Percentiles rank a stretch among this genome's conserved stretches.
Evolutionary conservation across 306 rosid species (phyloP).

Genomic region (Malus asiatica): DNA sequence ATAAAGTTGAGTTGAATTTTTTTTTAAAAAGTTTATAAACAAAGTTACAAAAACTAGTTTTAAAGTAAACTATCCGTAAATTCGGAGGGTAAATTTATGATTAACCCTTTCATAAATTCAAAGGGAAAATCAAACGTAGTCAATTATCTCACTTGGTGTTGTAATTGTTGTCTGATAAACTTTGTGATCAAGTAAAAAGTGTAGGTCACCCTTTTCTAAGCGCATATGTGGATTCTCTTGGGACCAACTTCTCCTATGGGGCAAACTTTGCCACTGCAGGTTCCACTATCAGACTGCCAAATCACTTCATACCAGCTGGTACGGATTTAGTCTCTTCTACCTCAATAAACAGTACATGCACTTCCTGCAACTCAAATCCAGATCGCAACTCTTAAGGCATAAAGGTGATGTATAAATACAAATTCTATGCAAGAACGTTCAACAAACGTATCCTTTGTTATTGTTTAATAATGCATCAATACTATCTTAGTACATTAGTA

Average conservation of each 20-base stretch:
- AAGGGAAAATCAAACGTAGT: background rate
- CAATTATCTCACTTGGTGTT: no score
- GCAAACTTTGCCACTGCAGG: conserved; percentile 37
- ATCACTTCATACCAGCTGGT: conserved; percentile 8
- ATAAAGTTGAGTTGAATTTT: no score
- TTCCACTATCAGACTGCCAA: conserved; percentile 33
- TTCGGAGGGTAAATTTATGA: no score
- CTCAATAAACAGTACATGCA: conserved; percentile 17
- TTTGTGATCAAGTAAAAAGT: conserved; percentile 20
- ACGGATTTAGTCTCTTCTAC: conserved; percentile 35
- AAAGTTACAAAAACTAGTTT: no score
- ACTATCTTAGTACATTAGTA: no score
- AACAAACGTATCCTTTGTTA: no score
- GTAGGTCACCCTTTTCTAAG: conserved; percentile 22
- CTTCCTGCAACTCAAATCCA: conserved; percentile 22
- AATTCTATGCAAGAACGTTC: no score
- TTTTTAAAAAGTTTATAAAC: no score
- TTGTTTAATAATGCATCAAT: no score
- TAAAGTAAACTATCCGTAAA: no score
- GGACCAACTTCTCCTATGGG: conserved; percentile 29
- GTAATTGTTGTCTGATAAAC: background rate
- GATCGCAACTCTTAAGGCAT: conserved; percentile 8
- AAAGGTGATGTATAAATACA: conserved; percentile 4
- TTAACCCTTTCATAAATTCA: background rate
- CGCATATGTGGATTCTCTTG: conserved; percentile 35